Evolutionary conservation across 2,329 filamentous ascomycete genomes (phyloP).

Genomic region (Penicillium janthinellum): DNA sequence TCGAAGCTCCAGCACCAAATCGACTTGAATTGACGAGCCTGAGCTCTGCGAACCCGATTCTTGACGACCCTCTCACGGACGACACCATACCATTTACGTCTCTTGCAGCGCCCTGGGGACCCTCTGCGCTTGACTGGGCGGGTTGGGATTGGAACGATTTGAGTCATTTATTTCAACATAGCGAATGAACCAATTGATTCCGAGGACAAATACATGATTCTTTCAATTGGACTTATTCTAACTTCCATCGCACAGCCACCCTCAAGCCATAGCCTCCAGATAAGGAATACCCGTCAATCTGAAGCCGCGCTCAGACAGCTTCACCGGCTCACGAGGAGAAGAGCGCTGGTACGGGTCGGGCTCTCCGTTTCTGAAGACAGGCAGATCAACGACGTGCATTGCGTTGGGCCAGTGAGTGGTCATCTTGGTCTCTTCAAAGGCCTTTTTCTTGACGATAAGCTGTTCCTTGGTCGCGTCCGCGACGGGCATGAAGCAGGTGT

Average conservation of each 20-base stretch:
- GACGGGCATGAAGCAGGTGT: slow-evolving; percentile 48
- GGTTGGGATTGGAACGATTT: slow-evolving; percentile 20
- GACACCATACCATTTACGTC: not conserved
- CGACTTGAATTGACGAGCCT: not conserved
- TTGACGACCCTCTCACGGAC: not conserved
- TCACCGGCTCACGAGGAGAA: slow-evolving; percentile 43
- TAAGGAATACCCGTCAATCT: slow-evolving; percentile 54
- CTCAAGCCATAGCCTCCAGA: slow-evolving; percentile 24
- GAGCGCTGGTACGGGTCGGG: slow-evolving; percentile 33
- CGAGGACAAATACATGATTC: not conserved
- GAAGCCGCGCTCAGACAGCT: slow-evolving; percentile 45
- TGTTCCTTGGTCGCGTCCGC: slow-evolving; percentile 43
- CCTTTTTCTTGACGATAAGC: slow-evolving; percentile 45
- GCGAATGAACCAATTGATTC: slow-evolving; percentile 1
- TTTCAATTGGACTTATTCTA: not conserved
- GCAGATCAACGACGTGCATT: slow-evolving; percentile 19
- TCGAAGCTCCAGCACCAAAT: not conserved
- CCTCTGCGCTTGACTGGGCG: slow-evolving; percentile 11
- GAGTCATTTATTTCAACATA: slow-evolving; percentile 16
- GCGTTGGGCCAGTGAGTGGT: slow-evolving; percentile 46
- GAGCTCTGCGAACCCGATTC: not conserved
- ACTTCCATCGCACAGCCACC: not conserved
- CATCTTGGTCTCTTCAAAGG: slow-evolving; percentile 42
- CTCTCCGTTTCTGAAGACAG: slow-evolving; percentile 21
- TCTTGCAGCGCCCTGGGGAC: slow-evolving; percentile 5